Evolutionary conservation across 345 rosid species (phyloP).

Genomic region (Aquilaria malaccensis): DNA sequence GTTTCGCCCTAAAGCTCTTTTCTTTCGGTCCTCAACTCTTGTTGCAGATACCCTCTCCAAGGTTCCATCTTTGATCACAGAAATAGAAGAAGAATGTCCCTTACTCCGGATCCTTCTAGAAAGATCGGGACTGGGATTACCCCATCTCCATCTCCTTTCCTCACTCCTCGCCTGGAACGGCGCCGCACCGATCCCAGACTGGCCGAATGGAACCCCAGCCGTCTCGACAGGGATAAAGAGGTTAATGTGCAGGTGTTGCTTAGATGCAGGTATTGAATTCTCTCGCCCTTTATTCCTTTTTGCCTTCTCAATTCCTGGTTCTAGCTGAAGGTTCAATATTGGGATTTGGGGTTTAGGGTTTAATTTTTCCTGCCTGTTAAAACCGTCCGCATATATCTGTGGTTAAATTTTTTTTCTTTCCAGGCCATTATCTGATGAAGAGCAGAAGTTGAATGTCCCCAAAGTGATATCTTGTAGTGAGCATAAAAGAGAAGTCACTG

Average conservation of each 20-base stretch:
- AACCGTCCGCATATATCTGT: too few relatives aligned
- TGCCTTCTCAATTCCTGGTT: background rate
- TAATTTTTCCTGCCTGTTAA: too few relatives aligned
- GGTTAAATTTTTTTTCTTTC: background rate
- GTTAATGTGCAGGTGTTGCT: slow-evolving; percentile 85
- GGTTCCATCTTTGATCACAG: slow-evolving; percentile 4
- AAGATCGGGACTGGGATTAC: slow-evolving; percentile 57
- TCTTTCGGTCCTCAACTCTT: background rate
- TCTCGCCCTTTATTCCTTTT: background rate
- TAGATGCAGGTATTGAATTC: slow-evolving; percentile 49
- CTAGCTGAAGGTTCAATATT: too few relatives aligned
- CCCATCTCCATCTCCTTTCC: slow-evolving; percentile 78
- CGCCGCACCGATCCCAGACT: slow-evolving; percentile 54
- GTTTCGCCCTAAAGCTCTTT: background rate
- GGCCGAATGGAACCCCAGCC: slow-evolving; percentile 38
- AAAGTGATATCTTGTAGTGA: slow-evolving; percentile 70
- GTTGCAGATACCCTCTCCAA: background rate
- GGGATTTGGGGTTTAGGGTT: too few relatives aligned
- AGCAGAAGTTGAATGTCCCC: slow-evolving; percentile 55
- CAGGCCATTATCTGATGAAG: slow-evolving; percentile 80
- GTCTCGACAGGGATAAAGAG: slow-evolving; percentile 75
- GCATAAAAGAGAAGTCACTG: slow-evolving; percentile 65
- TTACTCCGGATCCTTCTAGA: slow-evolving; percentile 61
- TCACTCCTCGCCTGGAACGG: slow-evolving; percentile 82
- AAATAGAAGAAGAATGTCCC: slow-evolving; percentile 34